Conservation (phyloP, 495 filamentous ascomycete genomes). For the Talaromyces wortmannii region DNA sequence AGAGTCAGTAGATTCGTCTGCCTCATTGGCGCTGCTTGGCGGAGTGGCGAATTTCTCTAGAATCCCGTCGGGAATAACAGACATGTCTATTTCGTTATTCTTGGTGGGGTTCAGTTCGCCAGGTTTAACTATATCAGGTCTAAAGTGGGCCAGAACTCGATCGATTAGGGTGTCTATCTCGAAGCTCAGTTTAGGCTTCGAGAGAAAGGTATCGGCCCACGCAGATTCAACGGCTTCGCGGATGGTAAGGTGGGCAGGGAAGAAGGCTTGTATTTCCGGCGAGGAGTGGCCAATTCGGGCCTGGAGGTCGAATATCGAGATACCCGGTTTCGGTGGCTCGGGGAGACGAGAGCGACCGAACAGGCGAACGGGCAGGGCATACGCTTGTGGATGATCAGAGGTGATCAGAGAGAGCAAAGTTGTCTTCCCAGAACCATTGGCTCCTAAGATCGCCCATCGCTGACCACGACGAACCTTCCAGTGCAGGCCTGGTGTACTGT, state of each 20-base stretch:
- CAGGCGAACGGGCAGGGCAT: slow-evolving; percentile 76
- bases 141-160: slow-evolving; percentile 66
- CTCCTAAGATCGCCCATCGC: slow-evolving; percentile 85
- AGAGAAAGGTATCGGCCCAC: slow-evolving; percentile 80
- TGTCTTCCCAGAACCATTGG: slow-evolving; percentile 80
- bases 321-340: slow-evolving; percentile 58
- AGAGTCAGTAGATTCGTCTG: too few relatives aligned
- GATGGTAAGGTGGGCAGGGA: slow-evolving; percentile 71
- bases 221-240: slow-evolving; percentile 73
- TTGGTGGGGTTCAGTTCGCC: not conserved
- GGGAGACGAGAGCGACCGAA: slow-evolving; percentile 81
- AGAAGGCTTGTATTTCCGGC: slow-evolving; percentile 89
- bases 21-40: too few relatives aligned
- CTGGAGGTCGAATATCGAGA: slow-evolving; percentile 90
- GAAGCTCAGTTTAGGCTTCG: slow-evolving; percentile 54
- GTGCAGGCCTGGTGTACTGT: slow-evolving; percentile 52
- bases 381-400: slow-evolving; percentile 92
- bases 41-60: not conserved
- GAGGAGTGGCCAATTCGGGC: slow-evolving; percentile 84
- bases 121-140: slow-evolving; percentile 56
- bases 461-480: slow-evolving; percentile 82
- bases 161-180: slow-evolving; percentile 51
- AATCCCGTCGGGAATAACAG: not conserved
- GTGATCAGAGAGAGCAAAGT: slow-evolving; percentile 87
- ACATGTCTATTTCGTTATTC: not conserved